Evolutionary conservation across 2,329 filamentous ascomycete species (phyloP), one percentile per base, ranked within the genome.

Genomic region (Ambrosiella beaveri): DNA sequence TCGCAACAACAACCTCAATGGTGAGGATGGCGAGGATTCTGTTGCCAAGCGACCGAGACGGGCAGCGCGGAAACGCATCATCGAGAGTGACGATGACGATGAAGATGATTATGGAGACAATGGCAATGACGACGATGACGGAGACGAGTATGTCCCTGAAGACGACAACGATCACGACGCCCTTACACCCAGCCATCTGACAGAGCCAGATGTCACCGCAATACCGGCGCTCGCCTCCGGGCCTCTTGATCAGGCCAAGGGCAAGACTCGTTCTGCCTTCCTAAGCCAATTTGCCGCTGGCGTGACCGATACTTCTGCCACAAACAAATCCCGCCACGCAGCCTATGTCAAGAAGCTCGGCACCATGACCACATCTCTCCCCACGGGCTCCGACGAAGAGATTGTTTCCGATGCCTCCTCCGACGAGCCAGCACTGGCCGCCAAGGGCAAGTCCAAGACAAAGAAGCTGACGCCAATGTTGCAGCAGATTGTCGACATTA

Each of bases 391-490:
- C 19, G 19, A n/a, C 7, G 44, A 47, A 13, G 76, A 76, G 8
- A 77, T 73, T 0, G 77, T 75, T 3, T 80, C 70, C 7, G 81
- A 80, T 2, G 81, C 76, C 7, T 82, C 75, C 0, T 73, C 72
- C 7, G 75, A 78, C 1, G 73, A 77, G 2, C 77, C 81, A 44
- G 72, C 74, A 63, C 71, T 66, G 60, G 73, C 65, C 11, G 65
- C 72, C 27, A 77, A 76, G 62, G 36, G 36, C 6, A 47, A 47
- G 19, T 13, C n/a, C 8, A 53, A 37, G 19, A 27, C 37, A 27
- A 60, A 77, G 1, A 96, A 96, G 68, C 78, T 98, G 61, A 98
- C 93, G 0, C 93, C 93, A 0, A 86, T 98, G 82, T 90, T 97
- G 68, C 79, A 86, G 45, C 93, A 97, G 65, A 86, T 95, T 59